Evolutionary conservation across 2,329 filamentous ascomycete species (phyloP).

Genomic region (Cladophialophora yegresii): DNA sequence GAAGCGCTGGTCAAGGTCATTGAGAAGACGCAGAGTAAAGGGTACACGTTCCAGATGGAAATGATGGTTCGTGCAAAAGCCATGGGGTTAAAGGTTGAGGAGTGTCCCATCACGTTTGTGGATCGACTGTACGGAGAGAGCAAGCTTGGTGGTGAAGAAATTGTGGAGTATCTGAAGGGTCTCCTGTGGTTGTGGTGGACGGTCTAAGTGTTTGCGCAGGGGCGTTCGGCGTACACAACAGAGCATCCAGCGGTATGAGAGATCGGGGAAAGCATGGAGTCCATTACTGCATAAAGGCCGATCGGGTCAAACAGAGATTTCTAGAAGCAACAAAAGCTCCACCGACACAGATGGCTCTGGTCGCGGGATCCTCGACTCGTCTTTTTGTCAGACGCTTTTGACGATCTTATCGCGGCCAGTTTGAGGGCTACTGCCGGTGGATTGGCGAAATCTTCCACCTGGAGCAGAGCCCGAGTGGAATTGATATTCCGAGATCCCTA

Average conservation of each 20-base stretch:
- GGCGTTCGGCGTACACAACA: constrained; percentile 1
- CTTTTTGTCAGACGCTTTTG: not conserved
- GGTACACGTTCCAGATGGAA: constrained; percentile 99
- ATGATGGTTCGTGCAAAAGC: constrained; percentile 97
- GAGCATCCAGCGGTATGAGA: constrained; percentile 11
- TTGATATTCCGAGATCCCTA: not conserved
- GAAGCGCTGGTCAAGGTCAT: constrained; percentile 87
- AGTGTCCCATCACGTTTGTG: constrained; percentile 95
- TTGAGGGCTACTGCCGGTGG: too few relatives aligned
- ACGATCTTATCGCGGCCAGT: not conserved
- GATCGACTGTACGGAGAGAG: constrained; percentile 93
- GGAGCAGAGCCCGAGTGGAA: not conserved
- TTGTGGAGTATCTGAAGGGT: constrained; percentile 92
- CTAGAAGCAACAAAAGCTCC: not conserved
- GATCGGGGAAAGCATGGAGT: not conserved
- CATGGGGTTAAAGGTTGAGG: constrained; percentile 89
- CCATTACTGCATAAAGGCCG: not conserved
- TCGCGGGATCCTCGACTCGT: not conserved
- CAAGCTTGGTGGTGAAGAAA: constrained; percentile 92
- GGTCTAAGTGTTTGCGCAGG: constrained; percentile 53
- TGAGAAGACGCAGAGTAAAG: constrained; percentile 86
- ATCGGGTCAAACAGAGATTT: not conserved
- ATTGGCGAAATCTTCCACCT: not conserved
- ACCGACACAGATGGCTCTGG: not conserved
- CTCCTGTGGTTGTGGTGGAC: constrained; percentile 76